Evolutionary conservation across 2,329 filamentous ascomycete genomes (phyloP), one percentile per base, ranked within the genome.

Genomic region (Trichoderma sp.): DNA sequence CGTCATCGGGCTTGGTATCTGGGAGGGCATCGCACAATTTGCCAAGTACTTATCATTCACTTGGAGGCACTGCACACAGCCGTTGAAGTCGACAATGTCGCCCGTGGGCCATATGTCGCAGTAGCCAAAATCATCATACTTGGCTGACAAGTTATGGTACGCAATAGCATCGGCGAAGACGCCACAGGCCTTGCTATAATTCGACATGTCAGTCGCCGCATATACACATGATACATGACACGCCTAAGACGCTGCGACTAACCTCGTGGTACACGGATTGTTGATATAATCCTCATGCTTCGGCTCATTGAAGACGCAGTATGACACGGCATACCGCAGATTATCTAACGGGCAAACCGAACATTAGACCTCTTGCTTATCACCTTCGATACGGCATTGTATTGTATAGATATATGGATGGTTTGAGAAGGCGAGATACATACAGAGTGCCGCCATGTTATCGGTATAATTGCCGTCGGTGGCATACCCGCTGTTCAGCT

Each of bases 211-310:
- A 81, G 75, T 54, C 54, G 28, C 24, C 32, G 14, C 7, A 46
- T 26, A 32, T 30, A 43, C 37, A 7, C 26, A 30, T 18, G 37
- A 30, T 30, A 10, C 24, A 11, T 21, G 30, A 39, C 26, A 11
- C 51, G 16, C 30, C 14, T 14, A 75, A 77, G 72, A 43, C 69
- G 13, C 13, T 39, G 77, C 16, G 24, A 43, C 59, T 58, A 32
- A 89, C 87, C 78, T 81, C 52, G 85, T 89, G 14, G 83, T 77
- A 71, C 88, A 86, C 10, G 84, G 86, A 13, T 77, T 84, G 66
- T 80, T 77, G 2, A 76, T 76, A 13, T 80, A 74, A 13, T 81
- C 71, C 1, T 79, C 72, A 66, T 85, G 83, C 34, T 80, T 77
- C 0, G 83, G 83, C 6, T 77, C 75, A 2, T 84, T 84, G 69